phyloP scores from a whole-genome alignment of 2,329 filamentous ascomycete species.

The Chaetomiaceae sp. region DNA sequence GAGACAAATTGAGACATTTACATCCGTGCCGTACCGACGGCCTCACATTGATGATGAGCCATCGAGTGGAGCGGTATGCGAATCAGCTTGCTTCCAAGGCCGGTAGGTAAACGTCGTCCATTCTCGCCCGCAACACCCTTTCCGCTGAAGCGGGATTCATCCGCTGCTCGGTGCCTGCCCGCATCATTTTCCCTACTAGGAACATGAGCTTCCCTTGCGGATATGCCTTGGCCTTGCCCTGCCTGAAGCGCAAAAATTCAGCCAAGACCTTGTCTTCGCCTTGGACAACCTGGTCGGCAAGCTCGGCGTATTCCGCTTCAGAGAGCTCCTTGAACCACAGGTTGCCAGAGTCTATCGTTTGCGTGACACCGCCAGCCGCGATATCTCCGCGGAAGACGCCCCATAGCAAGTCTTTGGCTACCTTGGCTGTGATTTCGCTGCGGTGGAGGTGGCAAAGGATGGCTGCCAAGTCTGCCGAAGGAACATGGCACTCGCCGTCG shows the following conservation, averaged over 20 bases:
- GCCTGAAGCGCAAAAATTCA: constrained; percentile 41
- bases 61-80: background rate
- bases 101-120: constrained; percentile 22
- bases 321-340: constrained; percentile 54
- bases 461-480: constrained; percentile 45
- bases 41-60: too few species aligned
- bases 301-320: constrained; percentile 42
- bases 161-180: constrained; percentile 48
- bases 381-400: constrained; percentile 45
- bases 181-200: constrained; percentile 56
- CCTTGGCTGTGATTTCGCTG: constrained; percentile 50
- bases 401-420: constrained; percentile 56
- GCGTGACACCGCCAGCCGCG: constrained; percentile 37
- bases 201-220: constrained; percentile 59
- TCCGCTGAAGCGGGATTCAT: constrained; percentile 52
- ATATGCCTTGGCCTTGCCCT: constrained; percentile 35
- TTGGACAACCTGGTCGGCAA: constrained; percentile 43
- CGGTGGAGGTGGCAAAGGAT: constrained; percentile 46
- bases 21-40: too few species aligned
- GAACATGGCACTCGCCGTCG: constrained; percentile 48
- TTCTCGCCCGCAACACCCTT: constrained; percentile 37
- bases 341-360: constrained; percentile 42
- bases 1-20: background rate
- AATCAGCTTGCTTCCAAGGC: constrained; percentile 2
- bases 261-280: constrained; percentile 45